These are phyloP conservation scores for Phaffomyces antillensis DNA, from an alignment of 805 yeast genomes.

Conservation along the genomic window DNA sequence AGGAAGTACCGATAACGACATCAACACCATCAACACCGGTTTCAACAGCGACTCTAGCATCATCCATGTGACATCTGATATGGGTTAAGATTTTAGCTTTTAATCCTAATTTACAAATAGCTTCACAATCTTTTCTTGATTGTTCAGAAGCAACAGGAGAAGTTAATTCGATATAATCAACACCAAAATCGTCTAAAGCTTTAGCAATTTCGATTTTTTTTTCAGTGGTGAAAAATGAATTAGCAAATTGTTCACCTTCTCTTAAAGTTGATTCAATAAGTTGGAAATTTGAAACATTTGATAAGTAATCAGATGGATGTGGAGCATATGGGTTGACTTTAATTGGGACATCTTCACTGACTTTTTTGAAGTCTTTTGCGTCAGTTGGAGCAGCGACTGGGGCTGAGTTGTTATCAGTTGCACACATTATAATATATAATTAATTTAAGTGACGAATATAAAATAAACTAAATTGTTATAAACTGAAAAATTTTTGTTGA, in stretches of 20 bases:
- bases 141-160: slow-evolving; percentile 98
- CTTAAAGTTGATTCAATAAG: slow-evolving; percentile 91
- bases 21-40: slow-evolving; percentile 99
- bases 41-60: slow-evolving; percentile 93
- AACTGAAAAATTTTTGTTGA: no score
- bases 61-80: slow-evolving; percentile 98
- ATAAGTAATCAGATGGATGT: slow-evolving; percentile 85
- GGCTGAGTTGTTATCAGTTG: slow-evolving; percentile 20
- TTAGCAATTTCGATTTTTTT: slow-evolving; percentile 95
- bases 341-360: slow-evolving; percentile 25
- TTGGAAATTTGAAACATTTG: slow-evolving; percentile 85
- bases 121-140: slow-evolving; percentile 89
- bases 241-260: slow-evolving; percentile 99
- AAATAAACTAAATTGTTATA: no score
- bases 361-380: slow-evolving; percentile 29
- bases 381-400: slow-evolving; percentile 8
- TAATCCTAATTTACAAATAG: slow-evolving; percentile 94
- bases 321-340: slow-evolving; percentile 82
- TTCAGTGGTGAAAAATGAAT: slow-evolving; percentile 90
- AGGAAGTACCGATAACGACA: slow-evolving; percentile 96
- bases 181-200: slow-evolving; percentile 96
- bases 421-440: slow-evolving; percentile 15
- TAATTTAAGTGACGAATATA: no score
- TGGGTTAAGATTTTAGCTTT: slow-evolving; percentile 94
- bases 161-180: slow-evolving; percentile 94